Evolutionary conservation across 2,329 filamentous ascomycete genomes (phyloP), one percentile per base, ranked within the genome.

Genomic region (Claviceps fusiformis): DNA sequence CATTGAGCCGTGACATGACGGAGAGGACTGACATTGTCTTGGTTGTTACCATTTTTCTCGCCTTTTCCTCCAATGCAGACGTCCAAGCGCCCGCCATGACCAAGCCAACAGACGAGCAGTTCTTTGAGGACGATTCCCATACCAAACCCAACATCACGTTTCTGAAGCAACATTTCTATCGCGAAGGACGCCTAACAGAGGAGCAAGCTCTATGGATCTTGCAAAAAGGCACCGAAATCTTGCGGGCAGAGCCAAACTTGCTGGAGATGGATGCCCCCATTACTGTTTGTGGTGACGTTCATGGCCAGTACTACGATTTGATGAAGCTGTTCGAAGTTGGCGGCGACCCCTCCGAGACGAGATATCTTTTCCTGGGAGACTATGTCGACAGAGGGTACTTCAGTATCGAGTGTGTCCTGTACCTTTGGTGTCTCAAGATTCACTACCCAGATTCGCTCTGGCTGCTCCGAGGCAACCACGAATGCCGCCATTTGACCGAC

Each of bases 271-370:
- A 98, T 71, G 93, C 93, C 45, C 93, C 93, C 58, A 98, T 98
- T 68, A 98, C 93, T 10, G 93, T 98, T 52, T 98, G 93, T 66
- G 93, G 93, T 68, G 93, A 98, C 67, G 91, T 98, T 54, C 93
- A 98, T 72, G 93, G 93, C 62, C 93, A 98, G 74, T 98, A 97
- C 75, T 98, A 95, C 71, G 93, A 98, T 71, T 74, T 98, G 68
- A 98, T 98, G 93, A 98, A 98, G 78, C 80, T 98, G 39, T 98
- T 98, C 66, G 93, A 98, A 72, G 93, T 98, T 53, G 93, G 93
- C 62, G 93, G 93, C 60, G 93, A 98, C 70, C 93, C 93, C 45
- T 83, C 92, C 54, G 93, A 98, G 74, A 98, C 93, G 35, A 78
- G 93, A 66, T 98, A 98, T 72, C 82, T 98, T 57, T 98, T 98